Evolutionary conservation across 148 eudicot genomes (phyloP), one percentile per base, ranked within the genome.

Genomic region (Camellia granthamiana): DNA sequence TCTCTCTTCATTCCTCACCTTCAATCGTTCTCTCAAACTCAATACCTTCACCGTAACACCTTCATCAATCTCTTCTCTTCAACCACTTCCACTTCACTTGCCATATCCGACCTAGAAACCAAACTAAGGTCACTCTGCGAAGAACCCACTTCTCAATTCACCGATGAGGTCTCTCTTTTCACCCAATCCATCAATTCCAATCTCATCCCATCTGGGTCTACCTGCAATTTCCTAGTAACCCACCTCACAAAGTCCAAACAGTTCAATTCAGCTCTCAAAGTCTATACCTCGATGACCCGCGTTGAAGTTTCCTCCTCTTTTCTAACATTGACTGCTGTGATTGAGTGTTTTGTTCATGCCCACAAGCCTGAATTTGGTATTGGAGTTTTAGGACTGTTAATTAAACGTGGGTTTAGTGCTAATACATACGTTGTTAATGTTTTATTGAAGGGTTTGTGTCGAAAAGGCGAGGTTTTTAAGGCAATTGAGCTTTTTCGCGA

Each of bases 361-460:
- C 23, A 30, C 41, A 79, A 79, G 72, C 90, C 89, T 6, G 47
- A 77, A 14, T 87, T 86, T 59, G 95, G 89, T 1, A 58, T 92
- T 81, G 93, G 86, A 61, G 87, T 80, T 7, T 56, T 92, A 65
- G 91, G 94, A 58, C 74, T 78, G 87, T 86, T 94, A 6, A 18
- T 91, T 71, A 94, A 94, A 82, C 84, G 79, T 7, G 94, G 92
- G 16, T 94, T 71, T 82, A 81, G 49, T 69, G 82, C 85, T 67
- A 87, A 80, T 68, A 79, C 74, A 18, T 91, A 90, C 76, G 82
- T 78, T 75, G 80, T 84, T 78, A 94, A 94, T 89, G 78, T 88
- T 72, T 64, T 92, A 55, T 78, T 94, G 74, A 92, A 91, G 84
- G 90, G 90, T 38, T 80, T 94, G 18, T 94, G 98, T 79, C 60